Evolutionary conservation across 2,329 filamentous ascomycete species (phyloP), one percentile per base, ranked within the genome.

Genomic region (Phialemonium atrogriseum): DNA sequence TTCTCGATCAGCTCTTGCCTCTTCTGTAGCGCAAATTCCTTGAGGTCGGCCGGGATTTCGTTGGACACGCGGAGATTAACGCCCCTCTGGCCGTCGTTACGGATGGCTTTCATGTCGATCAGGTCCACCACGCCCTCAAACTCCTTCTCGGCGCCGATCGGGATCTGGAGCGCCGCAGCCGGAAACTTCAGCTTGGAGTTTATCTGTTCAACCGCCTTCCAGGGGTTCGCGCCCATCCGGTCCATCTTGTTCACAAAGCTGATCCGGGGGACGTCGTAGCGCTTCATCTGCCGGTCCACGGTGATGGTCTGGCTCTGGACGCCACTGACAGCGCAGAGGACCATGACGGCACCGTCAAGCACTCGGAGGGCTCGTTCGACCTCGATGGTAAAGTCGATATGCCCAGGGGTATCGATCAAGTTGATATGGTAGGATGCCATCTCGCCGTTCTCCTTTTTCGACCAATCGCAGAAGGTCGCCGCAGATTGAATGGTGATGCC

Each of bases 191-290:
- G 75, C 64, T 98, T 98, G 49, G 80, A 75, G 65, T 94, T 95
- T 69, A 98, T 96, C 63, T 95, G 88, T 24, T 98, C 89, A 35
- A 98, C 79, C 7, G 87, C 88, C 63, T 94, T 95, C 77, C 88
- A 98, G 7, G 91, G 91, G 55, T 98, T 96, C 43, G 91, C 85
- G 38, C 91, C 91, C 83, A 95, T 95, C 44, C 91, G 82, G 54
- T 98, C 91, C 89, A 98, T 96, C 72, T 98, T 98, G 69, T 98
- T 98, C 56, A 98, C 78, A 52, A 98, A 98, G 33, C 84, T 94
- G 56, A 98, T 80, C 48, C 91, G 76, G 39, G 91, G 91, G 41
- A 98, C 80, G 54, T 96, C 89, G 70, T 98, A 98, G 46, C 91
- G 80, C 67, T 87, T 85, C 91, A 98, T 98, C 66, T 98, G 91